Base-by-base conservation (phyloP, 768 basidiomycete genomes). In the Hericium erinaceus region DNA sequence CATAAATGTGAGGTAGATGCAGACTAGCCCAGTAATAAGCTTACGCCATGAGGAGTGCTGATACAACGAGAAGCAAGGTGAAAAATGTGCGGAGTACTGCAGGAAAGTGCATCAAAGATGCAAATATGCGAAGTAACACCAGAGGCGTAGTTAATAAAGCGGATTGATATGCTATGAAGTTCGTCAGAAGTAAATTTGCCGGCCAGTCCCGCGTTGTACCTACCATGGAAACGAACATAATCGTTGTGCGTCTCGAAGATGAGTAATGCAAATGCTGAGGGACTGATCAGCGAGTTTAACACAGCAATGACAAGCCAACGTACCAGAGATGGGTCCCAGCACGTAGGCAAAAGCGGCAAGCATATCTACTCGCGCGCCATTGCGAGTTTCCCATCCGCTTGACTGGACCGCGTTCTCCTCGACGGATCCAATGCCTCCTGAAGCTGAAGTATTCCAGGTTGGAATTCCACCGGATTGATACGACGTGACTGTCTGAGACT, bases 231-330 rank as follows among this genome's bases (percentile, higher is more conserved):
- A 55, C 89, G 82, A 58, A 89, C 81, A 60, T 81, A 85, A 68
- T 89, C 84, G 64, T 86, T 87, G 59, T 80, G 79, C 10, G 83
- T 91, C 70, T 91, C 88, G n/a, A 83, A 60, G n/a, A 88, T 76
- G 10, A 91, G 76, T 37, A 89, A 68, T 1, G 75, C 26, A 33
- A 90, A 69, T 2, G 89, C 89, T 88, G 40, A 57, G 26, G 58
- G 57, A 28, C 20, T 80, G 62, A 83, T 84, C 57, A 78, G 77
- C 13, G 82, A 89, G 69, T 89, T 85, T 33, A 82, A 61, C 16
- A 85, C 77, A 7, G 87, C 75, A 40, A 89, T 69, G 26, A 3
- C 75, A 26, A 37, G 12, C 28, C 50, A 40, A 66, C 82, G 56
- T 62, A 90, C 89, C 89, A 55, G 86, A 83, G 20, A 89, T 65